Evolutionary conservation across 192 early-diverging fungal species (phyloP), one percentile per base, ranked within the genome.

Genomic region (Coemansia aciculifera): DNA sequence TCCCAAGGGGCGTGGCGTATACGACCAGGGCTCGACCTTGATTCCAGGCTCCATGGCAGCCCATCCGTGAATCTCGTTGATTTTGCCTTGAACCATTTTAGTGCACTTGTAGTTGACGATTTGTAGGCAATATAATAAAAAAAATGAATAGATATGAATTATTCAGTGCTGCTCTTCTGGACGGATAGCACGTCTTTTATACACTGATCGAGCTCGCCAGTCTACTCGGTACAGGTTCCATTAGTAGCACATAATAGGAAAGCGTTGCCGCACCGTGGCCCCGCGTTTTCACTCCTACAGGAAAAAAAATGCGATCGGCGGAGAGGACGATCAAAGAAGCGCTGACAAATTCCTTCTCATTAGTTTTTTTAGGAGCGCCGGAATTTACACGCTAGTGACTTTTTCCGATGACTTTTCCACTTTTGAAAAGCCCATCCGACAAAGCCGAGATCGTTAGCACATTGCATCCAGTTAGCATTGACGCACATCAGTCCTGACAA

Each of bases 1-100:
- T 8, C 87, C 87, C 1, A 89, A 65, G 1, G 87, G 85, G 19
- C 86, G 86, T 9, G 88, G 87, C 59, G 63, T 83, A 74, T 89
- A 89, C 4, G 74, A 68, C 71, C 82, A 86, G 27, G 77, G 74
- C 74, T 82, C 74, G 27, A 85, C 69, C 38, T 65, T 39, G 43
- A 73, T 11, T 3, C 75, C 75, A 4, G 75, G 72, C 44, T 70
- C 48, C 67, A 46, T 75, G 6, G 73, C 83, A 38, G 83, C 83
- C 69, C 70, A 85, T 38, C 74, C 78, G 56, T 69, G 71, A 56
- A 84, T 84, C 36, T 74, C 61, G 59, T 68, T 75, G 37, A 83
- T 68, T 31, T 83, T 81, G 24, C 74, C 78, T 31, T 75, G 63
- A 32, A 72, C 74, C 73, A 78, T 78, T 38, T 46, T 63, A 17